Evolutionary conservation across 164 flowering plant genomes (phyloP), one percentile per base, ranked within the genome.

Genomic region (Echeveria elegans): DNA sequence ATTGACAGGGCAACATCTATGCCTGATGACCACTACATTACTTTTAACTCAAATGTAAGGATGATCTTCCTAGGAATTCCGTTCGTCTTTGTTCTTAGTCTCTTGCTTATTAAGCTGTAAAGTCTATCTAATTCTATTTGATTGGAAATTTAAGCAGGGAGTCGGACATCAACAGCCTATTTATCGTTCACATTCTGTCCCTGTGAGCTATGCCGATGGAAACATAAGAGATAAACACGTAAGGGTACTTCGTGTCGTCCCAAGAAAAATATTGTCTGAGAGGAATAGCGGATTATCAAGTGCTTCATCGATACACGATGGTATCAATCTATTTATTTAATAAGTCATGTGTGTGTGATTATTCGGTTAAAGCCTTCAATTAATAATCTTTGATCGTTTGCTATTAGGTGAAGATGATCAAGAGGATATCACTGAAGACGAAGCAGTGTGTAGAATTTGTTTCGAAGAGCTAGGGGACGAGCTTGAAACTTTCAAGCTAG

Each of bases 171-270:
- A 53, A 14, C 59, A 50, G 24, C 24, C 59, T 29, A 53, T 53
- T 24, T 12, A 24, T 53, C 59, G 59, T 1, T 53, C 59, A 6
- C 30, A 14, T 53, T 53, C 59, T 53, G 59, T 53, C 59, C 59
- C 59, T 6, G 30, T 8, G 16, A 53, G 4, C 30, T 53, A 53
- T 24, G 24, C 29, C 24, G 59, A 53, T 53, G 59, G 30, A 23
- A 26, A 24, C 16, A 53, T 53, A 26, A 24, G 59, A 53, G 59
- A 24, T 9, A 23, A 24, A 14, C 59, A 24, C 24, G 59, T 24
- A 21, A 23, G 59, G 59, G 59, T 53, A 53, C 59, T 53, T 15
- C 59, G 59, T 53, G 59, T 53, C 24, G 59, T 53, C 11, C 59
- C 59, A 0, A 53, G 24, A 21, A 53, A 14, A 53, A 23, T 24